phyloP scores from a whole-genome alignment of 305 asterid species.

The Fraxinus sp. region DNA sequence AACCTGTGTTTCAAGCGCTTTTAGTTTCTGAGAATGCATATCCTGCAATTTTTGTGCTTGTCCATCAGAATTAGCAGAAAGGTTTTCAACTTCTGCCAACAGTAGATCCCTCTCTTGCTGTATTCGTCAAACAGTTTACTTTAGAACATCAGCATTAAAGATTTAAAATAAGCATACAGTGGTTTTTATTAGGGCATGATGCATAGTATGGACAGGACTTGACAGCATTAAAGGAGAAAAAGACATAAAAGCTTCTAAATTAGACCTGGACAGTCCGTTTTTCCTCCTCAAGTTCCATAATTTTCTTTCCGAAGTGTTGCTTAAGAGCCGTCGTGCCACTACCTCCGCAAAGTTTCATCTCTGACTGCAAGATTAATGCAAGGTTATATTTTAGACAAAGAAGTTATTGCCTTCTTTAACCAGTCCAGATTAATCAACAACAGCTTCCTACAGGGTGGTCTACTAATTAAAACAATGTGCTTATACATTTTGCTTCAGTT shows the following conservation, averaged over 20 bases:
- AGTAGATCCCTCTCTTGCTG: slow-evolving; percentile 87
- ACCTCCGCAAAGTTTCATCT: slow-evolving; percentile 90
- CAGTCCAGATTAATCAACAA: slow-evolving; percentile 10
- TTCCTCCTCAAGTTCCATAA: slow-evolving; percentile 96
- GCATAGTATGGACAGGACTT: background rate
- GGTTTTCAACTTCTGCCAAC: slow-evolving; percentile 90
- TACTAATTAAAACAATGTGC: background rate
- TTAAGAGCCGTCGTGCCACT: slow-evolving; percentile 80
- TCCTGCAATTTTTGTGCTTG: slow-evolving; percentile 87
- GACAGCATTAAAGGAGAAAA: background rate
- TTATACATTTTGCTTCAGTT: background rate
- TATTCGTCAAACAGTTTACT: slow-evolving; percentile 21
- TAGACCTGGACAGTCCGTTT: slow-evolving; percentile 85
- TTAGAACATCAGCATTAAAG: slow-evolving; percentile 20
- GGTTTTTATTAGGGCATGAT: background rate
- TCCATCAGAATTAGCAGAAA: slow-evolving; percentile 86
- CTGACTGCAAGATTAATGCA: slow-evolving; percentile 60
- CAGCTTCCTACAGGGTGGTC: background rate
- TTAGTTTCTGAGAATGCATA: slow-evolving; percentile 78
- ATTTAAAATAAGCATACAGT: background rate
- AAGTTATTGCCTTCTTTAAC: background rate
- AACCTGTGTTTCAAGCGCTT: slow-evolving; percentile 93
- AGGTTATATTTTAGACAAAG: slow-evolving; percentile 4
- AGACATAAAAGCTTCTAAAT: background rate
- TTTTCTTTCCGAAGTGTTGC: slow-evolving; percentile 94